Evolutionary conservation across 768 basidiomycete species (phyloP).

Genomic region (Amanita muscaria): DNA sequence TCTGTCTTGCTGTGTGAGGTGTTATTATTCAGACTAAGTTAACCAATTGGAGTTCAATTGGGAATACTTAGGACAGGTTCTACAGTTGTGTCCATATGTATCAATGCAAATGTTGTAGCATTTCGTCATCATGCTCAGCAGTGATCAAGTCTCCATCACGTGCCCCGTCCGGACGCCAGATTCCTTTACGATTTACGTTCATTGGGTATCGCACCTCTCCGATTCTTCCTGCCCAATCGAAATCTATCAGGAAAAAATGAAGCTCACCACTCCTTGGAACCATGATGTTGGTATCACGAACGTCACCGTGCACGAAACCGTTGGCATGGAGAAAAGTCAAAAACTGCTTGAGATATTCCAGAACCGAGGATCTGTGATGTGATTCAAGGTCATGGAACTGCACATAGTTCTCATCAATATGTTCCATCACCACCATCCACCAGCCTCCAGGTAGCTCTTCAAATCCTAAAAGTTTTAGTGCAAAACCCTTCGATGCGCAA

Average conservation of each 20-base stretch:
- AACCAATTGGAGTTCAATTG: no score
- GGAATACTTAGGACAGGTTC: no score
- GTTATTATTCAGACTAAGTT: no score
- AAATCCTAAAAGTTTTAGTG: slow-evolving; percentile 17
- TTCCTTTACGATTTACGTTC: background rate
- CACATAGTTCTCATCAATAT: slow-evolving; percentile 5
- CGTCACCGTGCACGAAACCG: slow-evolving; percentile 21
- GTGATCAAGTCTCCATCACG: slow-evolving; percentile 12
- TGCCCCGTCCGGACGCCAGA: slow-evolving; percentile 16
- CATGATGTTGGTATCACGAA: slow-evolving; percentile 18
- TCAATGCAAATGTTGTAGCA: slow-evolving; percentile 15
- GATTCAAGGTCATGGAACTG: no score
- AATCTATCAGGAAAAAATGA: slow-evolving; percentile 17
- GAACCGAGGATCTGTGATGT: background rate
- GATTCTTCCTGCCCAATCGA: slow-evolving; percentile 21
- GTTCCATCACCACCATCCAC: slow-evolving; percentile 22
- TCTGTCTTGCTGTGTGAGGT: no score
- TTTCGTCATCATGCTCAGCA: slow-evolving; percentile 19
- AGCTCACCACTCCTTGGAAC: slow-evolving; percentile 7
- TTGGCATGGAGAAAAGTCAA: slow-evolving; percentile 3
- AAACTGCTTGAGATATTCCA: background rate
- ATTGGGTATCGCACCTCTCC: slow-evolving; percentile 16
- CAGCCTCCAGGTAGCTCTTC: slow-evolving; percentile 18
- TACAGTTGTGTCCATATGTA: no score
- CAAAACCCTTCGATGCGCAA: background rate